Evolutionary conservation across 2,329 filamentous ascomycete species (phyloP).

Genomic region (Epichloe sp.): DNA sequence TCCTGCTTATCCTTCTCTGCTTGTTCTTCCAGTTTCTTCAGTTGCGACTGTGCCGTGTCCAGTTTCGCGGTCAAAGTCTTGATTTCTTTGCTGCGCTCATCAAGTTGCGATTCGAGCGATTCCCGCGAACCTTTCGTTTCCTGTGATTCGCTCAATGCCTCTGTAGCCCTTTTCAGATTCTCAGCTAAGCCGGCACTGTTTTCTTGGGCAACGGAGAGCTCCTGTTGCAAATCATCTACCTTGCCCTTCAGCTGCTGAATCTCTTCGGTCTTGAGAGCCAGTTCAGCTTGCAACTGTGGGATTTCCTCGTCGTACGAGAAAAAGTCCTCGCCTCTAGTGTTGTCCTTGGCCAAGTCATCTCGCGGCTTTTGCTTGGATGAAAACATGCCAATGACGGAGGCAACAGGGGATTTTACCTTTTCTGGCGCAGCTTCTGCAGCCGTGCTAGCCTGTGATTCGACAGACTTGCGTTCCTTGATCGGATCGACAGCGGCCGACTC

Average conservation of each 20-base stretch:
- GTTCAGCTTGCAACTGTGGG: conserved; percentile 62
- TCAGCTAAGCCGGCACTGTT: conserved; percentile 52
- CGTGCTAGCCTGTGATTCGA: conserved; percentile 5
- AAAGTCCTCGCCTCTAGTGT: conserved; percentile 50
- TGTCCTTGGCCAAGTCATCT: conserved; percentile 15
- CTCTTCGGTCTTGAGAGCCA: conserved; percentile 57
- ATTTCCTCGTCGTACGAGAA: conserved; percentile 89
- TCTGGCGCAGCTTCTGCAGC: conserved; percentile 9
- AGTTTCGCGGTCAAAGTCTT: conserved; percentile 36
- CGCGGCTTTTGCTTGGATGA: conserved; percentile 32
- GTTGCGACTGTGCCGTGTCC: conserved; percentile 27
- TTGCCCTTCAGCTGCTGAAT: conserved; percentile 58
- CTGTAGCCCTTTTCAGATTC: conserved; percentile 53
- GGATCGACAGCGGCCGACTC: conserved; percentile 18
- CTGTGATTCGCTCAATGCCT: conserved; percentile 41
- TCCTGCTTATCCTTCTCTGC: conserved; percentile 20
- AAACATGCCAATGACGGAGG: conserved; percentile 35
- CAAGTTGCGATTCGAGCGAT: conserved; percentile 36
- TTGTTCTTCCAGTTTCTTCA: conserved; percentile 30
- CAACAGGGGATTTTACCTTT: conserved; percentile 33
- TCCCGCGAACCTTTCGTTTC: conserved; percentile 27
- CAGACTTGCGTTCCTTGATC: conserved; percentile 19
- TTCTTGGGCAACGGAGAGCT: conserved; percentile 59
- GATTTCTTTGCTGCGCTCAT: conserved; percentile 35
- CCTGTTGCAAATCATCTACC: conserved; percentile 53